These are phyloP conservation scores for Trebouxia gelatinosa DNA, from an alignment of 163 green algal genomes.

Conservation along the genomic window DNA sequence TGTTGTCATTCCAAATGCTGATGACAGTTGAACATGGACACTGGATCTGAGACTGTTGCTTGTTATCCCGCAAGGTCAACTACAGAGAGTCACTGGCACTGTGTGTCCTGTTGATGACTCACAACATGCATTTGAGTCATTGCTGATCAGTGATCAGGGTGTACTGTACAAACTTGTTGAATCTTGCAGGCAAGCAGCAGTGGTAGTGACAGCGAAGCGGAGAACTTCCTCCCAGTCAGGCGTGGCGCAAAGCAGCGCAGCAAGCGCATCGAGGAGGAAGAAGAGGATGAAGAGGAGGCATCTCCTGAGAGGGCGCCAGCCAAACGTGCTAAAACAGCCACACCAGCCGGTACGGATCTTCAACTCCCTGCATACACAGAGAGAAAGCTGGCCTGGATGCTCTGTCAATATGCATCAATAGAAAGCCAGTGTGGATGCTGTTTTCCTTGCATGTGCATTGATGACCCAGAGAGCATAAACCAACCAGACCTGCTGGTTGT, in stretches of 20 bases:
- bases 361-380: background rate
- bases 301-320: conserved; percentile 5
- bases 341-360: background rate
- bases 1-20: too few species aligned
- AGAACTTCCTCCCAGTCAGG: conserved; percentile 17
- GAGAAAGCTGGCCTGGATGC: background rate
- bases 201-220: conserved; percentile 33
- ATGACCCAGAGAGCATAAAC: too few species aligned
- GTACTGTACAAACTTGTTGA: too few species aligned
- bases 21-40: too few species aligned
- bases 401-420: background rate
- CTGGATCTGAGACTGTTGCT: too few species aligned
- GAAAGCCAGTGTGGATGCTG: too few species aligned
- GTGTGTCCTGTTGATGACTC: background rate
- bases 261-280: conserved; percentile 32
- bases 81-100: too few species aligned
- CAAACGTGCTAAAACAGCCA: conserved; percentile 31
- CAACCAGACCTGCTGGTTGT: too few species aligned
- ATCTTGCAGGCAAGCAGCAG: background rate
- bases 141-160: too few species aligned
- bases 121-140: background rate
- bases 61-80: too few species aligned
- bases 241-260: conserved; percentile 18
- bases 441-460: too few species aligned
- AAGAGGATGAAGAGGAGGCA: conserved; percentile 15